Conservation (phyloP, 2,329 filamentous ascomycete genomes). For the Botrytis elliptica region DNA sequence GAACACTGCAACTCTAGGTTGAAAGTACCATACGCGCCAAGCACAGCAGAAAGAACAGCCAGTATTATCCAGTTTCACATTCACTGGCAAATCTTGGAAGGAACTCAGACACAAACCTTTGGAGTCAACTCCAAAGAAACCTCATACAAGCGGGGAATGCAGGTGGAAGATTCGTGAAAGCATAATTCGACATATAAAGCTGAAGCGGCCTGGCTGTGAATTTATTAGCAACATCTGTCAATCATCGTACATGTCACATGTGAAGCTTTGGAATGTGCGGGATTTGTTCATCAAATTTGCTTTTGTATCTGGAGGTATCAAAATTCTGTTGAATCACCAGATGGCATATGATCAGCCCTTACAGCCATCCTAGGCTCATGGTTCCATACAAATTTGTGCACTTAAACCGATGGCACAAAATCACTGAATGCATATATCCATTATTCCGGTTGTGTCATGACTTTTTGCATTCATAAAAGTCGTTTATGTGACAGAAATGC, state of each 20-base stretch:
- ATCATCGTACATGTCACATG: background rate
- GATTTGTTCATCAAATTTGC: slow-evolving; percentile 13
- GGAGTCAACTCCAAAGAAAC: background rate
- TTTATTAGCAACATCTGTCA: background rate
- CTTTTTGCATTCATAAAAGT: slow-evolving; percentile 21
- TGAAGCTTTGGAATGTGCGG: background rate
- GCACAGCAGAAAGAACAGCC: background rate
- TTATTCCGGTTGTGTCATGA: slow-evolving; percentile 20
- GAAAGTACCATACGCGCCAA: background rate
- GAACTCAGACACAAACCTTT: background rate
- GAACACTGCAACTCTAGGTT: background rate
- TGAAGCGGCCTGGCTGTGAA: background rate
- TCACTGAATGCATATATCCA: slow-evolving; percentile 21
- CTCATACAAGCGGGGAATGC: background rate
- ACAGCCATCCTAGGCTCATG: slow-evolving; percentile 9
- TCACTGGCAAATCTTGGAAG: background rate
- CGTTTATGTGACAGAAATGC: slow-evolving; percentile 40
- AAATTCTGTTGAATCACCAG: slow-evolving; percentile 8
- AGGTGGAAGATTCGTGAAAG: background rate
- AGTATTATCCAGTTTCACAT: background rate
- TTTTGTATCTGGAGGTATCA: slow-evolving; percentile 15
- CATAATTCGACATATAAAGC: background rate
- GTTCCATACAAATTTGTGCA: slow-evolving; percentile 8
- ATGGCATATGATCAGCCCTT: slow-evolving; percentile 2
- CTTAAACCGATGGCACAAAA: slow-evolving; percentile 5